Base-by-base conservation (phyloP, 331 rosid genomes). In the Erythrophleum ivorense region DNA sequence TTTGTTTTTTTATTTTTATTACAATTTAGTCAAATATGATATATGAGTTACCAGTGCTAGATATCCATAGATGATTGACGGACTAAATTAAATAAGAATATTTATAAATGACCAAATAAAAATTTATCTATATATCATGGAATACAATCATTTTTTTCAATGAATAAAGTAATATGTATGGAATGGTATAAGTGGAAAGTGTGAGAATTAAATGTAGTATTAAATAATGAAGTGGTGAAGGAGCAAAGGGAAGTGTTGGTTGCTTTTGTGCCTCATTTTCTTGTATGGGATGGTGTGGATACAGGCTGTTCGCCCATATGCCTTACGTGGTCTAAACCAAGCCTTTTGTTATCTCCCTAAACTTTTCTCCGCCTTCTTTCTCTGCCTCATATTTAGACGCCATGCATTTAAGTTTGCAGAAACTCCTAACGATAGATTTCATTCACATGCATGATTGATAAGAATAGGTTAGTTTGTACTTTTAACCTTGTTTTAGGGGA, bases 241-340 rank as follows among this genome's bases (percentile, higher is more conserved):
- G 52, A 9, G 74, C 8, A 77, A 76, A 75, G 50, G 21, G 87
- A 9, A 19, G 68, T 24, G 93, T 21, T 84, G 91, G 90, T 55
- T 29, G 50, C 33, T 73, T 85, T 45, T 80, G 80, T 50, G 62
- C 90, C 91, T 82, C 75, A 83, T 2, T 79, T 83, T 81, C 40
- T 12, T n/a, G 34, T 0, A 34, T 46, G 63, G 67, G 74, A 81
- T 59, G 89, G 64, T 45, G 88, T 86, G 88, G 88, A 53, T 70
- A 60, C 80, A 31, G 81, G 68, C 80, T 65, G 14, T 65, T 79
- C 71, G 38, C 38, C 74, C 73, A 36, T 53, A 38, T 0, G 77
- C 70, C 72, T 60, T 84, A 88, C 91, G 94, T 90, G 94, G 94
- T 83, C 43, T 54, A 75, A 77, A 83, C 62, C 69, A 71, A 10